These are phyloP conservation scores for Cymbopogon citratus DNA, from an alignment of 176 grass and related monocot genomes.

Conservation along the genomic window DNA sequence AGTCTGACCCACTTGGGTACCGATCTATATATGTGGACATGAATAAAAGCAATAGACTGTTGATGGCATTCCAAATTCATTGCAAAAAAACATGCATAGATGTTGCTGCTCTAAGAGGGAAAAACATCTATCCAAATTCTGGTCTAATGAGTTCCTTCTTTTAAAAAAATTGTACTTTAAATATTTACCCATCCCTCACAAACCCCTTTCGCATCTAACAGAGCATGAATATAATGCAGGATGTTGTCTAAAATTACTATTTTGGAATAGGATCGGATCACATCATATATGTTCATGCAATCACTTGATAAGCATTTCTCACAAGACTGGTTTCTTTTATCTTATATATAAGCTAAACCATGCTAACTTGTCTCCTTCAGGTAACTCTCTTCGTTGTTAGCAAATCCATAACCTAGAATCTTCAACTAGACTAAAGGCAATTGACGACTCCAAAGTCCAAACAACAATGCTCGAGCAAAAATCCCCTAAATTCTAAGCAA, in stretches of 20 bases:
- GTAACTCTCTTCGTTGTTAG: not conserved
- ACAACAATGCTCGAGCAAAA: conserved; percentile 8
- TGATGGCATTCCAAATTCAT: too few species aligned
- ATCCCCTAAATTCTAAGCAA: not conserved
- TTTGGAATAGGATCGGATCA: not conserved
- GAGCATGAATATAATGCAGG: not conserved
- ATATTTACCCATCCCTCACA: too few species aligned
- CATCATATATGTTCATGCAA: not conserved
- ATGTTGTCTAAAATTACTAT: not conserved
- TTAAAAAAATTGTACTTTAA: too few species aligned
- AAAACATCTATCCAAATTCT: too few species aligned
- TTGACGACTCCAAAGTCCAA: not conserved
- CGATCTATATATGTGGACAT: too few species aligned
- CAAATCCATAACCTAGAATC: not conserved
- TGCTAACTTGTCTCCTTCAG: not conserved
- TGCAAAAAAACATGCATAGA: too few species aligned
- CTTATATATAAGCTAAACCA: not conserved
- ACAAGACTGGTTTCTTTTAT: not conserved
- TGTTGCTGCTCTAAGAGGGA: too few species aligned
- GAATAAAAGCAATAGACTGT: too few species aligned
- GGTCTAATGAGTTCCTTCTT: too few species aligned
- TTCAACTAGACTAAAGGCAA: not conserved
- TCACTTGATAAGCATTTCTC: not conserved
- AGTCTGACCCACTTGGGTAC: too few species aligned
- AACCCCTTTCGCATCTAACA: not conserved